Conservation (phyloP, 2,329 filamentous ascomycete genomes). For the Chaetomium olivaceum region DNA sequence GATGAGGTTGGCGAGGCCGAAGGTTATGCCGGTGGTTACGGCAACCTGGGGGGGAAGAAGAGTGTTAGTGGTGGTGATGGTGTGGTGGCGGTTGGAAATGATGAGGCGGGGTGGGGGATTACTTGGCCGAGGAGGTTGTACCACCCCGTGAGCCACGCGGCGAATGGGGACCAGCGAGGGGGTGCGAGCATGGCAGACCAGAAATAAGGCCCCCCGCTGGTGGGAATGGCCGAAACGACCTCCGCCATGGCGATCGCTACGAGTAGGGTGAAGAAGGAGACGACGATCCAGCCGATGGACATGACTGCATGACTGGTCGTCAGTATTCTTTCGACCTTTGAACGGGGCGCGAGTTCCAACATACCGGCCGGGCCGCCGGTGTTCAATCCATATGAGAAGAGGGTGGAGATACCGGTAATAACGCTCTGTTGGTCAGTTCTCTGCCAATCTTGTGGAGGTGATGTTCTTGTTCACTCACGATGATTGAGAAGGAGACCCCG, state of each 20-base stretch:
- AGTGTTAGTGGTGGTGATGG: not conserved
- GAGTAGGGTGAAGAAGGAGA: slow-evolving; percentile 56
- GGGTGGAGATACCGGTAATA: slow-evolving; percentile 60
- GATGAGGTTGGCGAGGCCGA: slow-evolving; percentile 44
- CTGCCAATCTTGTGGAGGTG: not conserved
- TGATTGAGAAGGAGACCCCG: slow-evolving; percentile 59
- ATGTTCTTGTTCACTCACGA: slow-evolving; percentile 43
- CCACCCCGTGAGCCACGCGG: slow-evolving; percentile 46
- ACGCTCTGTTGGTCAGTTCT: slow-evolving; percentile 49
- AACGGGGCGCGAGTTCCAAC: not conserved
- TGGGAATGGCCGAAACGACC: slow-evolving; percentile 60
- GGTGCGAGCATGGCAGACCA: slow-evolving; percentile 61
- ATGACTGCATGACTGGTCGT: slow-evolving; percentile 43
- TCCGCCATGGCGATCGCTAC: slow-evolving; percentile 59
- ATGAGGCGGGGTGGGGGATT: no score
- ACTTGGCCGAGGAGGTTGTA: slow-evolving; percentile 45
- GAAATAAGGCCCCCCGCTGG: slow-evolving; percentile 60
- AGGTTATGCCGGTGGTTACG: slow-evolving; percentile 46
- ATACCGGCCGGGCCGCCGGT: slow-evolving; percentile 37
- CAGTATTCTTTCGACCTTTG: not conserved
- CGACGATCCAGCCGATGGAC: slow-evolving; percentile 56
- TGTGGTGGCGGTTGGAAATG: not conserved
- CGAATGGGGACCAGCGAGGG: slow-evolving; percentile 41
- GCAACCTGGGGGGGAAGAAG: slow-evolving; percentile 34
- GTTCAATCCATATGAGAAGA: slow-evolving; percentile 57